Base-by-base conservation (phyloP, 192 early-diverging fungal species). In the Umbelopsis sp. region DNA sequence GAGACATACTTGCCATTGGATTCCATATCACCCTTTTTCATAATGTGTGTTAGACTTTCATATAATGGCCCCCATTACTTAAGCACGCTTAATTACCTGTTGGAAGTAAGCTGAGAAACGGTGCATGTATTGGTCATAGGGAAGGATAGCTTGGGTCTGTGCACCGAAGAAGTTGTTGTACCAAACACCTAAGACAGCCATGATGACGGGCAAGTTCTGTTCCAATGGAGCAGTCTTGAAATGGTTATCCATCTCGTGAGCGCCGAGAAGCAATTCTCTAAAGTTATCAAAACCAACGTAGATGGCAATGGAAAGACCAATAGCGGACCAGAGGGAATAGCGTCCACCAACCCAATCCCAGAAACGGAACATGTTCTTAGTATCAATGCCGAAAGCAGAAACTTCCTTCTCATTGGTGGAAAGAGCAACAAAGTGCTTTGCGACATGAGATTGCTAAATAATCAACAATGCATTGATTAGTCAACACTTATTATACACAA, bases 261-360 rank as follows among this genome's bases (percentile, higher is more conserved):
- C 97, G 53, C 97, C 97, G 37, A 82, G 82, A 47, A 99, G 81
- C 46, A 99, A 90, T 58, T 92, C 82, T 58, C 92, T 81, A 83
- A 98, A 99, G 90, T 97, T 96, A 67, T 97, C 93, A 67, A 85
- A 94, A 49, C 97, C 96, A 74, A 99, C 85, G 80, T 92, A 96
- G 70, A 98, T 93, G 69, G 91, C 91, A 74, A 99, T 98, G 9
- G 96, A 97, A 67, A 99, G 88, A 50, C 97, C 97, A 69, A 99
- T 98, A 49, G 97, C 97, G 27, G 97, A 99, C 97, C 97, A 99
- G 37, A 98, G 91, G 45, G 95, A 97, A 85, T 99, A 99, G 67
- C 97, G 92, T 46, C 97, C 97, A 76, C 97, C 97, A 64, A 98
- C 93, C 95, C 96, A 98, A 82, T 98, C 96, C 95, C 95, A 97